Conservation (phyloP, 768 basidiomycete species). For the Hygrophoropsis aurantiaca region DNA sequence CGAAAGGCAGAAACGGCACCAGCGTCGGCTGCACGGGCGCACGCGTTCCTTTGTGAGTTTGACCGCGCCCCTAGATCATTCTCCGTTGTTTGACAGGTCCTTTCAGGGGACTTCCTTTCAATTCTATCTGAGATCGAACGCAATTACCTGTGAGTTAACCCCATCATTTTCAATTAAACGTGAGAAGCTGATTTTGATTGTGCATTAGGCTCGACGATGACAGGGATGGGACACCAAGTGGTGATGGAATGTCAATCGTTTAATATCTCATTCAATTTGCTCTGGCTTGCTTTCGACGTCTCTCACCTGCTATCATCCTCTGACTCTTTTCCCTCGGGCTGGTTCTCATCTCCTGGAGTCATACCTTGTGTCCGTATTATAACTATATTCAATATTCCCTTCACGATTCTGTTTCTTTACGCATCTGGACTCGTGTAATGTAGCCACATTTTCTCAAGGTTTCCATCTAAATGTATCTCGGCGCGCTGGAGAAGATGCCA, state of each 20-base stretch:
- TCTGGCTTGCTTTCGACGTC: not conserved
- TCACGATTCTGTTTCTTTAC: not conserved
- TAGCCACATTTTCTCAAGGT: constrained; percentile 5
- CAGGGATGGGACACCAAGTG: constrained; percentile 59
- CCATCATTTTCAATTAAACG: not conserved
- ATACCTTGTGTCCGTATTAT: constrained; percentile 1
- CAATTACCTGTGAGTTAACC: constrained; percentile 70
- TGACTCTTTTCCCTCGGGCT: not conserved
- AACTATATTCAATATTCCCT: constrained; percentile 7
- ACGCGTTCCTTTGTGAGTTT: constrained; percentile 78
- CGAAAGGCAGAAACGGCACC: constrained; percentile 78
- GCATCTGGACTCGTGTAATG: not conserved
- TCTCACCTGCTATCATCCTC: not conserved
- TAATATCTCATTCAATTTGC: not conserved
- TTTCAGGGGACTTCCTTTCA: constrained; percentile 85
- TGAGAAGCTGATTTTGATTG: constrained; percentile 11
- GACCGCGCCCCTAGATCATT: constrained; percentile 4
- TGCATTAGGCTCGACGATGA: constrained; percentile 63
- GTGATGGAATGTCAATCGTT: constrained; percentile 47
- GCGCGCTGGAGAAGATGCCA: too few relatives aligned
- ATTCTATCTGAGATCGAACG: constrained; percentile 90
- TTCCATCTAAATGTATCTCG: constrained; percentile 15
- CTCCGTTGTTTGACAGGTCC: constrained; percentile 5
- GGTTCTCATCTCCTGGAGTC: not conserved
- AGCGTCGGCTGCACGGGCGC: constrained; percentile 79